A percentile compares a stretch with the other conserved stretches of the same genome.
phyloP scores from a whole-genome alignment of 75 land plant genomes.

The Cryptomeria japonica region DNA sequence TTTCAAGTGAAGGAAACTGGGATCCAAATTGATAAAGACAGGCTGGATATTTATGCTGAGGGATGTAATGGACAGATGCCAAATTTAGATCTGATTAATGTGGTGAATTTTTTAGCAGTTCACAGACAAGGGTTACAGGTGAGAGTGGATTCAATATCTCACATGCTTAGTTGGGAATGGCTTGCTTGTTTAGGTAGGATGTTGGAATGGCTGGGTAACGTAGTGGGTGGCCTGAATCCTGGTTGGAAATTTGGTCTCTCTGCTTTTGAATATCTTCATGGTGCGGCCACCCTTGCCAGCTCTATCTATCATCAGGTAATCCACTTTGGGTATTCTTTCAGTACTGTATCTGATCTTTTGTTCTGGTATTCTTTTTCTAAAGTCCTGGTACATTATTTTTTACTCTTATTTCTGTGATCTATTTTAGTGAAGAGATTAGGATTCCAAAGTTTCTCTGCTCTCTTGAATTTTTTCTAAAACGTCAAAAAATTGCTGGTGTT shows the following conservation, averaged over 20 bases:
- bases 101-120: slow-evolving; percentile 76
- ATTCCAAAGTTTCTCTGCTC: not conserved
- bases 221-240: slow-evolving; percentile 53
- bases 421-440: not conserved
- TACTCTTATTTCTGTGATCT: not conserved
- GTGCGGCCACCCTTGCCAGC: slow-evolving; percentile 83
- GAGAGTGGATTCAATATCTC: slow-evolving; percentile 43
- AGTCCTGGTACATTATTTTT: slow-evolving; percentile 6
- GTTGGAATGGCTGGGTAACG: slow-evolving; percentile 54
- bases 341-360: not conserved
- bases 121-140: slow-evolving; percentile 79
- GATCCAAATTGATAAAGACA: slow-evolving; percentile 30
- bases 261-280: slow-evolving; percentile 72
- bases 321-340: not conserved
- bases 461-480: not conserved
- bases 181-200: slow-evolving; percentile 52
- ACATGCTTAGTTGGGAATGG: slow-evolving; percentile 55
- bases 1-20: slow-evolving; percentile 43
- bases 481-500: not conserved
- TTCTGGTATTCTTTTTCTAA: not conserved
- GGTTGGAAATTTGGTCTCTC: slow-evolving; percentile 76
- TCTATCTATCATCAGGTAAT: slow-evolving; percentile 76
- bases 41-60: slow-evolving; percentile 71
- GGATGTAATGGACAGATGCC: slow-evolving; percentile 99
- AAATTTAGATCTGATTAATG: slow-evolving; percentile 87